Percentiles rank a stretch among this genome's conserved stretches.
Evolutionary conservation across 2,329 filamentous ascomycete species (phyloP).

Genomic region (Neurospora sp.): DNA sequence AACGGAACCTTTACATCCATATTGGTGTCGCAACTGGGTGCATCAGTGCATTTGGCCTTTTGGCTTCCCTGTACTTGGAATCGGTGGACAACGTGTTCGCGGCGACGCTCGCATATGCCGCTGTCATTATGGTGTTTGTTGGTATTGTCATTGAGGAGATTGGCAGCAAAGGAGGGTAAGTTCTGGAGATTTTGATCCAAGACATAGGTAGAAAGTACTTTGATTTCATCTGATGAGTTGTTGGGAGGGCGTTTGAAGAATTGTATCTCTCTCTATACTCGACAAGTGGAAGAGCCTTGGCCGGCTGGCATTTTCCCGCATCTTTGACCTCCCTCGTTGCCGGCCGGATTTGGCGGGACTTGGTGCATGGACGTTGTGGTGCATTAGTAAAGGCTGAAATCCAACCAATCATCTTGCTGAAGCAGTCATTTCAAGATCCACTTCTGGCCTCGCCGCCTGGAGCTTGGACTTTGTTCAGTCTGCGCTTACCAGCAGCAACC

Average conservation of each 20-base stretch:
- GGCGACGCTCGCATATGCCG: not conserved
- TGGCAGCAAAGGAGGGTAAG: not conserved
- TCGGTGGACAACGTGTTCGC: not conserved
- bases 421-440: not conserved
- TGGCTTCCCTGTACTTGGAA: not conserved
- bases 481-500: not conserved
- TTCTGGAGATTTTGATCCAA: not conserved
- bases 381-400: not conserved
- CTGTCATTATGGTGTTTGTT: not conserved
- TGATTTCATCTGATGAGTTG: not conserved
- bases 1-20: too few relatives aligned
- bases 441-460: not conserved
- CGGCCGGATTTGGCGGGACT: not conserved
- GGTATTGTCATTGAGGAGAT: not conserved
- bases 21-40: too few relatives aligned
- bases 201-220: not conserved
- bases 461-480: not conserved
- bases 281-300: too few relatives aligned
- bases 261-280: not conserved
- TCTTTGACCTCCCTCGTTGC: not conserved
- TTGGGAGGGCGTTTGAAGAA: not conserved
- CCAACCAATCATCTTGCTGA: not conserved
- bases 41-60: not conserved
- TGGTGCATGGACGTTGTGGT: not conserved
- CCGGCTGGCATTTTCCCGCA: not conserved